These are phyloP conservation scores for Phytophthora fragariae DNA, from an alignment of 352 stramenopile genomes.

Conservation along the genomic window DNA sequence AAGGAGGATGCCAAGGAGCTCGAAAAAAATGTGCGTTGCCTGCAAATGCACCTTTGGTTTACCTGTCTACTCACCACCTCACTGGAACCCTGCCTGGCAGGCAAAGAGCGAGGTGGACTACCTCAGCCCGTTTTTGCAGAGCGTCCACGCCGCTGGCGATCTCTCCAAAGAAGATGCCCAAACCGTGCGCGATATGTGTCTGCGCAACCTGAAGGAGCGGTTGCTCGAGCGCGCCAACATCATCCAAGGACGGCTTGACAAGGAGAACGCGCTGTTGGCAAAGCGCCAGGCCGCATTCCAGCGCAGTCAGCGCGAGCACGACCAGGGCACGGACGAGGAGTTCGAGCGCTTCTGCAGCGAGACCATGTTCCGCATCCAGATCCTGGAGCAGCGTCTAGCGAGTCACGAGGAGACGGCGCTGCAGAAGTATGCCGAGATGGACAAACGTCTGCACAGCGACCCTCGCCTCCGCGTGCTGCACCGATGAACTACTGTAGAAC, in stretches of 20 bases:
- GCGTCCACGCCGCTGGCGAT: conserved; percentile 57
- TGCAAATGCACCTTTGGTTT: background rate
- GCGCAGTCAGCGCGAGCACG: conserved; percentile 91
- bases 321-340: conserved; percentile 92
- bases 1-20: conserved; percentile 75
- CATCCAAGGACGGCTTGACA: conserved; percentile 94
- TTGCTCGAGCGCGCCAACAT: conserved; percentile 95
- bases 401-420: conserved; percentile 94
- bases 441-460: conserved; percentile 92
- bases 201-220: conserved; percentile 93
- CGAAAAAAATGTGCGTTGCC: conserved; percentile 63
- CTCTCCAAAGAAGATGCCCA: conserved; percentile 90
- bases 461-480: conserved; percentile 80
- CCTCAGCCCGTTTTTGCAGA: conserved; percentile 93
- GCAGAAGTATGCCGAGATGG: conserved; percentile 95
- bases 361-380: conserved; percentile 97
- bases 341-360: conserved; percentile 96
- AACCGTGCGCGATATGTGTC: conserved; percentile 88
- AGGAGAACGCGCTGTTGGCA: conserved; percentile 91
- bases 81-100: conserved; percentile 27
- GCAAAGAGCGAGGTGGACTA: conserved; percentile 91
- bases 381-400: conserved; percentile 93
- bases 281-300: conserved; percentile 95
- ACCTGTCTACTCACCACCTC: background rate
- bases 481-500: conserved; percentile 38